Base-by-base conservation (phyloP, 164 flowering plant species). In the Magnolia kwangsiensis region DNA sequence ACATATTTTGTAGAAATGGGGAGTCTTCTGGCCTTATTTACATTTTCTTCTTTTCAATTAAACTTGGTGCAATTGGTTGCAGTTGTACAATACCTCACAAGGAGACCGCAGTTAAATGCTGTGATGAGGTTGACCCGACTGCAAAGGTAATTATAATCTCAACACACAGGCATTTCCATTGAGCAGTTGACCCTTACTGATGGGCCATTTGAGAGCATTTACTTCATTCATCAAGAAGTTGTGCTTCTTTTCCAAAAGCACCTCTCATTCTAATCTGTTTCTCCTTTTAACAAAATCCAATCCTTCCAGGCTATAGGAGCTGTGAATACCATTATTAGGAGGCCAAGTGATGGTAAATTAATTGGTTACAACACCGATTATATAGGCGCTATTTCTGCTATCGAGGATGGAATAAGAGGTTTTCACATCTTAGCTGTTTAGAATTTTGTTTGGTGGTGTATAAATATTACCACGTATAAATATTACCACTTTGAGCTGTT, bases 31-130 rank as follows among this genome's bases (percentile, higher is more conserved):
- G 61, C 61, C 61, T 11, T n/a, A n/a, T n/a, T n/a, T 55, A 16
- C 13, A 55, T 11, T 37, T 37, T 55, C 61, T 55, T 55, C 61
- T 55, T 11, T 13, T 55, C 61, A 55, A 55, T 55, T 55, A 55
- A 55, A 8, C 61, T 55, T 55, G 61, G 16, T 55, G 13, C 13
- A 55, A 72, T 75, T 45, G 27, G 59, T 66, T 80, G 81, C 96
- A 96, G 98, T 79, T 85, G 88, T 78, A 91, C 97, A 66, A 94
- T 96, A 85, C 99, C 97, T 69, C 97, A 96, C 86, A 96, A 96
- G 83, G 98, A 96, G 83, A 94, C 82, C 63, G 97, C 93, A 49
- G 82, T 89, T 70, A 76, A 84, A 75, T 87, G 93, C 84, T 90
- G 92, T 81, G 98, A 94, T 85, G 97, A 92, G 82, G 89, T 94